Conservation (phyloP, 164 flowering plant species). For the Kingdonia uniflora region DNA sequence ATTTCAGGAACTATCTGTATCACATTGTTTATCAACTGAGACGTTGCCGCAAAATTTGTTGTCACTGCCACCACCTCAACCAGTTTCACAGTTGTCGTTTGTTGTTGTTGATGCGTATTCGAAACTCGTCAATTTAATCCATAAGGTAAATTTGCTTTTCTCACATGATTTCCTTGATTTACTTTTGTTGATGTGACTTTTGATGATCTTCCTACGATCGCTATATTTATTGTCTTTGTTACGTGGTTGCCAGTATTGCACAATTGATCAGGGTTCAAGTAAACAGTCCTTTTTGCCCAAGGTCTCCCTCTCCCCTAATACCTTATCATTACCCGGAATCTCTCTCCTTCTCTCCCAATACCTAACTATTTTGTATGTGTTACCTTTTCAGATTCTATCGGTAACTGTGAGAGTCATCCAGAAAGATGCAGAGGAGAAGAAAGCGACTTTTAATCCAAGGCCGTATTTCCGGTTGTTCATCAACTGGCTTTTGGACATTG, state of each 20-base stretch:
- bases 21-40: constrained; percentile 64
- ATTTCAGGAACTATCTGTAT: constrained; percentile 68
- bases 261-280: constrained; percentile 58
- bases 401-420: constrained; percentile 71
- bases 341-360: background rate
- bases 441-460: constrained; percentile 68
- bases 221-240: background rate
- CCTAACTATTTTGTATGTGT: background rate
- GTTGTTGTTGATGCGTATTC: constrained; percentile 80
- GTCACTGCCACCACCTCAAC: constrained; percentile 45
- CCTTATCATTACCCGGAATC: background rate
- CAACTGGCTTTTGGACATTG: constrained; percentile 75
- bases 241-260: constrained; percentile 27
- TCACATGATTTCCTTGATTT: background rate
- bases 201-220: background rate
- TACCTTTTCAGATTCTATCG: constrained; percentile 40
- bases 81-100: constrained; percentile 50
- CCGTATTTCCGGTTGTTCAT: constrained; percentile 86
- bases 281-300: constrained; percentile 53
- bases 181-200: background rate
- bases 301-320: constrained; percentile 29
- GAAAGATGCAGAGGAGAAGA: constrained; percentile 85
- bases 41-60: constrained; percentile 19
- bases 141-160: constrained; percentile 43
- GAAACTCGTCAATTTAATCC: constrained; percentile 55